These are phyloP conservation scores for Starmerella bombi DNA, from an alignment of 805 yeast species.

Conservation along the genomic window DNA sequence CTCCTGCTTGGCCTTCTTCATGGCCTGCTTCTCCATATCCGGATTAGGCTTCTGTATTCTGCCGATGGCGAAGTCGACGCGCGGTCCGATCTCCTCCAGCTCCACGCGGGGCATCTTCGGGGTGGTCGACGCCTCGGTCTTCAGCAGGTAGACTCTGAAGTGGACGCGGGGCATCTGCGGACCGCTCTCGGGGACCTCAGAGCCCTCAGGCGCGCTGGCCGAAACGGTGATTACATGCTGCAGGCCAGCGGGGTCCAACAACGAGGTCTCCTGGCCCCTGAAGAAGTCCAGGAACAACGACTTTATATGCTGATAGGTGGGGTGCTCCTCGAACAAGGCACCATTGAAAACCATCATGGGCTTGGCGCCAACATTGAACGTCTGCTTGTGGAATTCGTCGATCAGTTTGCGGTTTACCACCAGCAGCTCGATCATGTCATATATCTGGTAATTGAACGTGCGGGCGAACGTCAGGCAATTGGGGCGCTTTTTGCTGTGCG, in stretches of 20 bases:
- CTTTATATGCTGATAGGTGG: constrained; percentile 71
- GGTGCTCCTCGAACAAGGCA: constrained; percentile 77
- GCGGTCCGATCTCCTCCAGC: constrained; percentile 87
- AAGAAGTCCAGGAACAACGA: constrained; percentile 83
- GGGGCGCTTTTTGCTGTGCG: constrained; percentile 82
- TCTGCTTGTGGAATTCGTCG: constrained; percentile 62
- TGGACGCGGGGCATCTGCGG: constrained; percentile 62
- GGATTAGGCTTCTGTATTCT: constrained; percentile 70
- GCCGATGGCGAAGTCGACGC: constrained; percentile 85
- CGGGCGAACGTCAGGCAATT: constrained; percentile 78
- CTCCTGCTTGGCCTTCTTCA: constrained; percentile 66
- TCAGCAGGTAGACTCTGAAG: constrained; percentile 82
- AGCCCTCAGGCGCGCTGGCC: constrained; percentile 32
- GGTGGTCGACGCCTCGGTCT: constrained; percentile 50
- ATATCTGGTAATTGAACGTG: constrained; percentile 78
- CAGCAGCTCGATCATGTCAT: constrained; percentile 86
- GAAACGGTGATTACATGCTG: constrained; percentile 80
- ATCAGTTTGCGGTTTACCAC: constrained; percentile 50
- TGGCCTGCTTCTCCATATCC: constrained; percentile 83
- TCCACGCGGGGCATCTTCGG: constrained; percentile 91
- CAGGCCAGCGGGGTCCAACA: constrained; percentile 88
- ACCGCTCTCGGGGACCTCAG: constrained; percentile 57
- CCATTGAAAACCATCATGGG: constrained; percentile 94
- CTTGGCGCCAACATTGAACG: constrained; percentile 78
- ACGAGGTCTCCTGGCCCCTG: constrained; percentile 67